Base-by-base conservation (phyloP, 2,329 filamentous ascomycete genomes). In the Ascochyta lentis region DNA sequence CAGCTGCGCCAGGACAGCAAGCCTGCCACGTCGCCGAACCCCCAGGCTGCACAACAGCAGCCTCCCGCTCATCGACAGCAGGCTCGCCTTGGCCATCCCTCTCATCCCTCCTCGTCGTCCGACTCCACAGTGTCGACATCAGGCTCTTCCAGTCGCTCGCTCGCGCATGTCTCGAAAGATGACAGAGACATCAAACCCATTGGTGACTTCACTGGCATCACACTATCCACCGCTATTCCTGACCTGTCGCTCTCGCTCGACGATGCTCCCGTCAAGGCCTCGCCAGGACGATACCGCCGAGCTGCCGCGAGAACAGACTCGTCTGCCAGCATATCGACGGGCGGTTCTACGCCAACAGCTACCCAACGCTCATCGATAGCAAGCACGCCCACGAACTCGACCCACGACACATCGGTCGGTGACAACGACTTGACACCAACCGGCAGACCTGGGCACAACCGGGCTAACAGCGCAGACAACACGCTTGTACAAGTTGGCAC, bases 271-370 rank as follows among this genome's bases (percentile, higher is more conserved):
- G 76, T 80, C 41, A 92, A 92, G 68, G 81, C 87, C 22, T 87
- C 90, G 1, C 91, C 91, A 1, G 92, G 96, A 73, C 86, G 94
- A 56, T 97, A 97, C 73, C 85, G 92, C 66, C 88, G 92, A 56
- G 82, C 82, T 51, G 80, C 83, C 54, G 84, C 84, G 63, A 80
- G 84, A 57, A 76, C 79, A 86, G 63, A 82, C 78, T 61, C 79
- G 70, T 66, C 76, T 65, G 66, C 69, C 59, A 72, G 73, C 45
- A 64, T 71, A 19, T 65, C 67, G 2, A 59, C 69, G 0, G 67
- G 67, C 27, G 60, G 63, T 16, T 65, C 68, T 13, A 71, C 69
- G 7, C 58, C 69, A 2, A 68, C 67, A 15, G 63, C 66, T 6
- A 70, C 70, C 12, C 70, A 73, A 73, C 67, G 66, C 71, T 67